Base-by-base conservation (phyloP, 768 basidiomycete species). In the Chalciporus sphaerocephalus region DNA sequence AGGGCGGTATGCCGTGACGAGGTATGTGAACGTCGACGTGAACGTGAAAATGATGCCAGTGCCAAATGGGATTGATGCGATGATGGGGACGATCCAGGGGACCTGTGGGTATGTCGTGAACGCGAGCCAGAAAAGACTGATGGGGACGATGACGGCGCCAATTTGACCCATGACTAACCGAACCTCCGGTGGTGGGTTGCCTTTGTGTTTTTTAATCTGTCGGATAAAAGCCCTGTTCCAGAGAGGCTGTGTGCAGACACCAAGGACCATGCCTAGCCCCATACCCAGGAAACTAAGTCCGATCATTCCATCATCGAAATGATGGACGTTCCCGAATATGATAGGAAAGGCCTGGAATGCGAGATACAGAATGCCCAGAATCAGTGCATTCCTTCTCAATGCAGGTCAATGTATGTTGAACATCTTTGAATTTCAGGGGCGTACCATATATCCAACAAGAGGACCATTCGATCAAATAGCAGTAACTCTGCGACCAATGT, bases 381-480 rank as follows among this genome's bases (percentile, higher is more conserved):
- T 39, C 15, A 70, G 45, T 4, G 71, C 62, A 39, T 64, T 68
- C 68, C 73, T 74, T 42, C 16, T 40, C 18, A 44, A 38, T 35
- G 40, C 33, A 39, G 27, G 5, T 39, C 22, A 28, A 25, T 8
- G 1, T 25, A 30, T 10, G 35, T 53, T 7, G 59, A 22, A 1
- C 16, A 35, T 30, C 8, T 9, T 38, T 42, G 23, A 27, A 20
- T 22, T 17, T 21, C 22, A 23, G 57, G 22, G 28, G 28, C 74
- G 3, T 61, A 84, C 89, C 88, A 91, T 12, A 76, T 60, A 59
- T 88, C 75, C 8, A 92, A 69, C 5, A 84, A 63, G 4, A 90
- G 70, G 0, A 84, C 83, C 87, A 91, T 92, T n/a, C 76, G 72
- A 53, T 93, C 86, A 39, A 70, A 76, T 0, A 78, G 33, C 5